Conservation (phyloP, 345 rosid genomes). For the Camelina laxa region DNA sequence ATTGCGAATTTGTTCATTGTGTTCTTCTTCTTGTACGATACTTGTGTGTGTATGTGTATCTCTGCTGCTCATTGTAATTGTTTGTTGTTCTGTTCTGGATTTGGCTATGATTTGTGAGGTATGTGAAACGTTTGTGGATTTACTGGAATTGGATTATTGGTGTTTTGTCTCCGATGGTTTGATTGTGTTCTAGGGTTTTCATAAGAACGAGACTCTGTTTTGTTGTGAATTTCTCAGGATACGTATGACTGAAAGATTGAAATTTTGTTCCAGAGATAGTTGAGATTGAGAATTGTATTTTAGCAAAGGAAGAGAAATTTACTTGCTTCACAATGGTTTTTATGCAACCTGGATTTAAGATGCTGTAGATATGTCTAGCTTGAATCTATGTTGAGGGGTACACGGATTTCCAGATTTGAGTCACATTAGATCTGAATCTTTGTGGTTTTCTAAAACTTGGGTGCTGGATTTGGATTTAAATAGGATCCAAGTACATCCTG, state of each 20-base stretch:
- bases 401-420: conserved; percentile 41
- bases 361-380: neutral
- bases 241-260: neutral
- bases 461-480: conserved; percentile 23
- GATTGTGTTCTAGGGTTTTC: conserved; percentile 42
- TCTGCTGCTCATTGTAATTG: conserved; percentile 16
- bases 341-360: conserved; percentile 5
- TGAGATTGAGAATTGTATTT: conserved; percentile 14
- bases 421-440: conserved; percentile 30
- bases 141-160: conserved; percentile 29
- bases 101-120: conserved; percentile 20
- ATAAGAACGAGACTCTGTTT: neutral
- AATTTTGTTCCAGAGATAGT: conserved; percentile 13
- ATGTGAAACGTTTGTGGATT: conserved; percentile 28
- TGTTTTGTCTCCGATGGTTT: conserved; percentile 34
- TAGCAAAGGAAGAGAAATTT: neutral
- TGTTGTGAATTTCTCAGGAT: conserved; percentile 21
- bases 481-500: conserved; percentile 17
- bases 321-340: conserved; percentile 16
- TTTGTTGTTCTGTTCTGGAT: conserved; percentile 18
- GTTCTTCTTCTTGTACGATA: conserved; percentile 18
- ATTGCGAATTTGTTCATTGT: conserved; percentile 34
- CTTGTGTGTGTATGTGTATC: conserved; percentile 19
- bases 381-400: conserved; percentile 9
- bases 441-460: conserved; percentile 23